A percentile compares a stretch with the other conserved stretches of the same genome.
phyloP scores from a whole-genome alignment of 371 early-diverging fungal species.

The Circinella umbellata region DNA sequence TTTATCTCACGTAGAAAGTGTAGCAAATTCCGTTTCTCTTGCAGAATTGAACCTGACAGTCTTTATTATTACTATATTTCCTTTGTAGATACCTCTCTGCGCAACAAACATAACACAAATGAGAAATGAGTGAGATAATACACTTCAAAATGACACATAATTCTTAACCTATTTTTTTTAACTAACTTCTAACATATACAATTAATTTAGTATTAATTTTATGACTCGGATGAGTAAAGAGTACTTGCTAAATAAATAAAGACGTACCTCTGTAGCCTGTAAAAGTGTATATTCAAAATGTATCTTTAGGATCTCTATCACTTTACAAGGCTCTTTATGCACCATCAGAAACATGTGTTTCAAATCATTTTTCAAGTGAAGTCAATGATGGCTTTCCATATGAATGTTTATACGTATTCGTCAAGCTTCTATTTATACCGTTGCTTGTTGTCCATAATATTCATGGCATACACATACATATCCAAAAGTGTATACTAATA shows the following conservation, averaged over 20 bases:
- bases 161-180: conserved; percentile 27
- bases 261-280: conserved; percentile 30
- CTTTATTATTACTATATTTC: conserved; percentile 49
- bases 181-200: conserved; percentile 19
- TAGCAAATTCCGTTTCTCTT: conserved; percentile 36
- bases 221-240: conserved; percentile 11
- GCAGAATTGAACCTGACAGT: conserved; percentile 38
- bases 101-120: conserved; percentile 24
- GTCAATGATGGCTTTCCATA: conserved; percentile 37
- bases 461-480: neutral
- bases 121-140: neutral
- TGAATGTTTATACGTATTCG: conserved; percentile 25
- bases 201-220: conserved; percentile 11
- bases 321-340: conserved; percentile 32
- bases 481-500: too few species aligned
- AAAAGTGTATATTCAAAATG: conserved; percentile 40
- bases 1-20: conserved; percentile 19
- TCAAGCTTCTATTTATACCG: conserved; percentile 18
- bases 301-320: conserved; percentile 28
- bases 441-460: conserved; percentile 26
- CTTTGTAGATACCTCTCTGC: conserved; percentile 40
- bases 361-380: conserved; percentile 19
- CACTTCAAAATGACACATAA: conserved; percentile 10
- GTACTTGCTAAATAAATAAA: too few species aligned
- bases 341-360: conserved; percentile 28